Evolutionary conservation across 345 rosid species (phyloP).

Genomic region (Schrenkiella parvula): DNA sequence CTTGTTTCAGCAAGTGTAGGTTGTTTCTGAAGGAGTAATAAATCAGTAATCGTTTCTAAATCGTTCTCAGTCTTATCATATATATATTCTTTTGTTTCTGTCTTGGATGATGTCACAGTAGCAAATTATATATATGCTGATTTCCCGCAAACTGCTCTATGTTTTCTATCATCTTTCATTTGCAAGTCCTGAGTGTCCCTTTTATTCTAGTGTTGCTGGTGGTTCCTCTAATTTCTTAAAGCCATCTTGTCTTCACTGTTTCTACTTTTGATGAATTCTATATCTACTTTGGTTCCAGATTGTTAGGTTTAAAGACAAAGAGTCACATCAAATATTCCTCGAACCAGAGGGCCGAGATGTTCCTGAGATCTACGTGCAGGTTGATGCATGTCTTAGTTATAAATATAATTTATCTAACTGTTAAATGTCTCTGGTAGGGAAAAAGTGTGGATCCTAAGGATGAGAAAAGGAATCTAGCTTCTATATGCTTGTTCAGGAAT

Average conservation of each 20-base stretch:
- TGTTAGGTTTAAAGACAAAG: constrained; percentile 94
- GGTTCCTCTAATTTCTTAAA: neutral
- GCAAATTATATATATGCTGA: neutral
- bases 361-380: constrained; percentile 98
- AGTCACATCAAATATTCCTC: constrained; percentile 97
- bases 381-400: constrained; percentile 28
- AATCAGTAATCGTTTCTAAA: neutral
- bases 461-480: neutral
- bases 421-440: neutral
- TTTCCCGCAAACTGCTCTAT: neutral
- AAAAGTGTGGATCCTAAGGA: constrained; percentile 8
- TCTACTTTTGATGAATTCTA: neutral
- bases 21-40: neutral
- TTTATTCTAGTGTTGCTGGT: neutral
- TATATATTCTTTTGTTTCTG: neutral
- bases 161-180: neutral
- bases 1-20: neutral
- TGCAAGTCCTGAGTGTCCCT: neutral
- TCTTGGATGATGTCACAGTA: neutral
- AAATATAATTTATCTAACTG: neutral
- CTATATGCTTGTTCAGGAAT: neutral
- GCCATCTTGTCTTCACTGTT: neutral
- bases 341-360: constrained; percentile 97
- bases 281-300: constrained; percentile 42
- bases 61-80: neutral